Evolutionary conservation across 352 stramenopile species (phyloP), one percentile per base, ranked within the genome.

Genomic region (Pseudoperonospora humuli): DNA sequence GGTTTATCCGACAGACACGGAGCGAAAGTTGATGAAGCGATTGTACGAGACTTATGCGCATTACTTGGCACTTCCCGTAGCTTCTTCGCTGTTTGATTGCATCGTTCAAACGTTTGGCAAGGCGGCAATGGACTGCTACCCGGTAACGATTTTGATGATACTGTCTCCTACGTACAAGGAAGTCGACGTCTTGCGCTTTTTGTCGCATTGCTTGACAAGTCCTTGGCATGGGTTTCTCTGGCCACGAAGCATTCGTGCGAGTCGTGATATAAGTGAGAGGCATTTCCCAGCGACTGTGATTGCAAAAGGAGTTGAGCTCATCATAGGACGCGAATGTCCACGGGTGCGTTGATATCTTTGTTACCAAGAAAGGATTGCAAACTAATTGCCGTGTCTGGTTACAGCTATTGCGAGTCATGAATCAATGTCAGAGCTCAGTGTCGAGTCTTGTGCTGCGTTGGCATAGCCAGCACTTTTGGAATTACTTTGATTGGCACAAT

Each of bases 401-500:
- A 3, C 24, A 86, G 74, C 23, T 83, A 34, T 57, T 81, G 21
- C 51, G 45, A 3, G 59, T 44, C 3, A 61, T 84, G 3, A 46
- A 64, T 15, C 57, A 67, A 7, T 80, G 67, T 8, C 47, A 72
- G 6, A 75, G 75, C 52, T 75, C 67, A 0, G 44, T 86, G 14
- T 34, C 70, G 10, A 56, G 54, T 11, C 47, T 86, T 3, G 52
- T 77, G 18, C 21, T 65, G 11, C 62, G 70, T 5, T 86, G 75
- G 75, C 54, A 77, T 5, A 47, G 42, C 7, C 75, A 86, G 41
- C 64, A 50, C 33, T 83, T 83, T 45, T 86, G 71, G 71, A 86
- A 84, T 41, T 82, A 79, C 17, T 66, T 86, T 7, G 63, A 77
- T 39, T 84, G 75, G 75, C 64, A 70, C 42, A 75, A 70, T 29